Base-by-base conservation (phyloP, 164 flowering plant species). In the Chimonanthus salicifolius region DNA sequence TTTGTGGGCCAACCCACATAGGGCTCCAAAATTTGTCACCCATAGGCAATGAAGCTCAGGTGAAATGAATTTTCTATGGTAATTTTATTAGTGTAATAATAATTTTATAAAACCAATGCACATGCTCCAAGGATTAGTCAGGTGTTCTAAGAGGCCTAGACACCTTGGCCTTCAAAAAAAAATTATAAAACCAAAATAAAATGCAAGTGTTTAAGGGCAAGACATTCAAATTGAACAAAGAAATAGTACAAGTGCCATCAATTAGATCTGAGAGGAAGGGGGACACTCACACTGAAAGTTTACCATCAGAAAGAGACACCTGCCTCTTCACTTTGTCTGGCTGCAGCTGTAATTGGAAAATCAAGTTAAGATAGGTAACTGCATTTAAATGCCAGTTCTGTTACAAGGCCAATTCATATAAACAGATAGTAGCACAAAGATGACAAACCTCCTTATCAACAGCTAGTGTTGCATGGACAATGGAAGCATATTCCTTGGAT, bases 401-500 rank as follows among this genome's bases (percentile, higher is more conserved):
- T 6, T 5, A 47, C 15, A 13, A 16, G 48, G 11, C 68, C 21
- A 15, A 58, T 9, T 63, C 44, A 43, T 44, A 16, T 62, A 13
- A 13, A 54, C 4, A 3, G 60, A 54, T 51, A 51, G 58, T 51
- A 54, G 10, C 11, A n/a, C 0, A 9, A 70, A 8, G 5, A 21
- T 47, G 18, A 2, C 11, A 69, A 63, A 90, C 97, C 97, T 94
- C 97, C 79, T 92, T 88, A 78, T 94, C 98, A 76, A 94, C 98
- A 78, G 84, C 88, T 75, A 94, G 78, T 68, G 98, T 86, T 64
- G 88, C 71, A 74, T 76, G 86, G 4, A 88, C 88, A 0, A 90
- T 86, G 9, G 83, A 79, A 49, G 94, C 95, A 49, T 79, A 81
- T 74, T 85, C 89, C 20, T 86, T 84, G 0, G 94, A 90, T 75